These are phyloP conservation scores for Rhizopogon vulgaris DNA, from an alignment of 768 basidiomycete genomes.

Conservation along the genomic window DNA sequence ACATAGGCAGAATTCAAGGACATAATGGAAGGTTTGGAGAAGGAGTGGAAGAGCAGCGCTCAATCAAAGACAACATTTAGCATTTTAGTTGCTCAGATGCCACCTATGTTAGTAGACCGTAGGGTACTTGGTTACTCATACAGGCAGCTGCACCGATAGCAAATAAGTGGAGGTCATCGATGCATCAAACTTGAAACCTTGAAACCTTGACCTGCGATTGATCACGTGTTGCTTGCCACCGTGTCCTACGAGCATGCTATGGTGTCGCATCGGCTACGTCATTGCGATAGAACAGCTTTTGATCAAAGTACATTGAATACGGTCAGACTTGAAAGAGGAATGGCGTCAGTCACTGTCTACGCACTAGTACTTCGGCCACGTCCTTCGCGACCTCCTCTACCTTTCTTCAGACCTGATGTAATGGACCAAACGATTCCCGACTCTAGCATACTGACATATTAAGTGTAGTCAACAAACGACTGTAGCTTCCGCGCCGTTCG, in stretches of 20 bases:
- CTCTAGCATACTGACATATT: background rate
- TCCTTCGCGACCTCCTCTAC: slow-evolving; percentile 54
- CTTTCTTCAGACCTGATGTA: slow-evolving; percentile 75
- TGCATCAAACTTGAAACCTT: no score
- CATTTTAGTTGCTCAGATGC: no score
- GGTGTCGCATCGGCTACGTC: slow-evolving; percentile 19
- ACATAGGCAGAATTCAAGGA: background rate
- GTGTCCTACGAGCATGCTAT: background rate
- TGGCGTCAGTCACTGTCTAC: slow-evolving; percentile 30
- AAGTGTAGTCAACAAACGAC: slow-evolving; percentile 62
- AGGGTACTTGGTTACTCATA: no score
- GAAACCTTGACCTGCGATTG: no score
- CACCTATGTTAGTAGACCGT: no score
- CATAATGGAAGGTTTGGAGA: no score
- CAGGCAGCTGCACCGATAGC: no score
- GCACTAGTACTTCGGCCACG: slow-evolving; percentile 78
- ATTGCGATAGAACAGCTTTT: slow-evolving; percentile 15
- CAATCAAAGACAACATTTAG: no score
- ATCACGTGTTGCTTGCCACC: background rate
- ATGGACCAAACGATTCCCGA: slow-evolving; percentile 59
- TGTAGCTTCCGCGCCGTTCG: slow-evolving; percentile 61
- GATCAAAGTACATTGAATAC: slow-evolving; percentile 1
- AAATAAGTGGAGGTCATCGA: no score
- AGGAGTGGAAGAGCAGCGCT: no score
- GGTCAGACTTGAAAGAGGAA: background rate